Percentiles rank a stretch among this genome's conserved stretches.
phyloP scores from a whole-genome alignment of 75 land plant species.

The Chamaecyparis obtusa region DNA sequence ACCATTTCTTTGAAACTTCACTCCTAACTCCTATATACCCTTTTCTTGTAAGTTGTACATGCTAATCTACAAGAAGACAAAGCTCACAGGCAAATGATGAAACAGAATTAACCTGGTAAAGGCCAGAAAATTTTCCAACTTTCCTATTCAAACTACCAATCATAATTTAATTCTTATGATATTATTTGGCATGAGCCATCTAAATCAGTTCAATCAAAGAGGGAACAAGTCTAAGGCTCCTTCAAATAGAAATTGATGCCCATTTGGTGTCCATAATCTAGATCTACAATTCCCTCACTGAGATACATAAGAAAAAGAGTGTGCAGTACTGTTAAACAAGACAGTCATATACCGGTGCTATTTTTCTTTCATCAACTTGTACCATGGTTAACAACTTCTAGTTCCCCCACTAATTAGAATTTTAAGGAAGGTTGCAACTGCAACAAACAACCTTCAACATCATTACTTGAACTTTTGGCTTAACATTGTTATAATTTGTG shows the following conservation, averaged over 20 bases:
- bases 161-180: neutral
- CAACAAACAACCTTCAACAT: neutral
- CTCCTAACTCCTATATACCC: too few species aligned
- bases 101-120: too few species aligned
- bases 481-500: neutral
- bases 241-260: neutral
- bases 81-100: too few species aligned
- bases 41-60: too few species aligned
- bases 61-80: too few species aligned
- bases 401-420: neutral
- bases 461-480: neutral
- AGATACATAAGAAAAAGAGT: neutral
- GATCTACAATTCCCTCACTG: neutral
- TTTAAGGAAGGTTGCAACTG: neutral
- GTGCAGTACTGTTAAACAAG: neutral
- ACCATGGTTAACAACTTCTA: neutral
- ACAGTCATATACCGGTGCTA: neutral
- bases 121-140: neutral
- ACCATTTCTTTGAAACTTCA: too few species aligned
- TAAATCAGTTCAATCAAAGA: neutral
- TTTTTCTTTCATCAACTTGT: neutral
- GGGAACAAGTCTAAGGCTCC: neutral
- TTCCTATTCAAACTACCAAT: neutral
- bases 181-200: neutral
- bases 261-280: neutral